Evolutionary conservation across 2,329 filamentous ascomycete species (phyloP).

Genomic region (Grosmannia penicillata): DNA sequence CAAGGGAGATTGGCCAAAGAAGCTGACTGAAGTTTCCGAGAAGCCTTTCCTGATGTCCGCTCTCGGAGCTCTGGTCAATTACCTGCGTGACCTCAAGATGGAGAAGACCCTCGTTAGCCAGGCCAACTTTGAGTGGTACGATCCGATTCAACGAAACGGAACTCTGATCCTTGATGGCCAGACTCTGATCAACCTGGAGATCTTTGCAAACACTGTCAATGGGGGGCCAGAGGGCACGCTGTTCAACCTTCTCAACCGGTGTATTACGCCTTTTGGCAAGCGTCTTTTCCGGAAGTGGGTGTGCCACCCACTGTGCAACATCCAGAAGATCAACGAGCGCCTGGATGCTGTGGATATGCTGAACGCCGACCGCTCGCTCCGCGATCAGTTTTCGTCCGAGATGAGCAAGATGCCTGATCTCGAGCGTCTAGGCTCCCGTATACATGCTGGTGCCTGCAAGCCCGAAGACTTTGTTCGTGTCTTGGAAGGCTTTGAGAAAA

Average conservation of each 20-base stretch:
- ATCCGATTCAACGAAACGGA: constrained; percentile 78
- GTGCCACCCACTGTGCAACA: constrained; percentile 83
- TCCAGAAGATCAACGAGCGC: constrained; percentile 77
- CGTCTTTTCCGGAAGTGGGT: constrained; percentile 94
- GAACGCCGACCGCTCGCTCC: constrained; percentile 66
- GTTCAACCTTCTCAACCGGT: constrained; percentile 82
- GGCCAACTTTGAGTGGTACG: constrained; percentile 82
- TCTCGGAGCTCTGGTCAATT: constrained; percentile 76
- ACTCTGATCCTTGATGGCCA: constrained; percentile 90
- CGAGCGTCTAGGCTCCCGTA: constrained; percentile 82
- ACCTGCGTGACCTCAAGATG: constrained; percentile 74
- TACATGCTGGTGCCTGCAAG: constrained; percentile 83
- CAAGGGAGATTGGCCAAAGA: constrained; percentile 57
- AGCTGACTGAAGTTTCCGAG: constrained; percentile 54
- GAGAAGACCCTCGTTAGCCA: constrained; percentile 78
- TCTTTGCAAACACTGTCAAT: constrained; percentile 87
- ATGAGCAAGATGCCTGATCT: constrained; percentile 87
- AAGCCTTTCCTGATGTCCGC: constrained; percentile 83
- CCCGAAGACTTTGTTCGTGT: constrained; percentile 88
- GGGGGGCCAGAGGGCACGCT: constrained; percentile 74
- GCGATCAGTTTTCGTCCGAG: constrained; percentile 77
- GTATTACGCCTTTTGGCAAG: constrained; percentile 93
- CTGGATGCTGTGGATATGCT: constrained; percentile 88
- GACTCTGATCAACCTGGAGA: constrained; percentile 92
- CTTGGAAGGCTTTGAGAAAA: constrained; percentile 92